Evolutionary conservation across 768 basidiomycete genomes (phyloP).

Genomic region (Rossbeevera mucosa): DNA sequence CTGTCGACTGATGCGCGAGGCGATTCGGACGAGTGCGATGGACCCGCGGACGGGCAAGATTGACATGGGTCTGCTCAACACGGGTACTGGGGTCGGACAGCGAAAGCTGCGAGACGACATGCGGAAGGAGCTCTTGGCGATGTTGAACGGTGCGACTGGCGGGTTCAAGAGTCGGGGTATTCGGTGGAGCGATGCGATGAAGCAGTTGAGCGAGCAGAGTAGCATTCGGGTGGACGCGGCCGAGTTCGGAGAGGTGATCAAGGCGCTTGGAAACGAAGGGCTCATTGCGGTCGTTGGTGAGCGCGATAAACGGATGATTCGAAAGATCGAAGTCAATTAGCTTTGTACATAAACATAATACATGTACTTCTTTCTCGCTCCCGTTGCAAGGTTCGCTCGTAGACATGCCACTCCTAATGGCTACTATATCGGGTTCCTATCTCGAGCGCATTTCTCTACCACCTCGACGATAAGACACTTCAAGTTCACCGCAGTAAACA

Average conservation of each 20-base stretch:
- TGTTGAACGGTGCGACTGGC: slow-evolving; percentile 48
- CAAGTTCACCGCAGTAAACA: slow-evolving; percentile 1
- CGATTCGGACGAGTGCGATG: slow-evolving; percentile 90
- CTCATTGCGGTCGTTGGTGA: slow-evolving; percentile 82
- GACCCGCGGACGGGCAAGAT: slow-evolving; percentile 97
- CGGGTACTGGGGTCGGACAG: slow-evolving; percentile 86
- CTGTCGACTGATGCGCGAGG: slow-evolving; percentile 91
- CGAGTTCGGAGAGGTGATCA: slow-evolving; percentile 81
- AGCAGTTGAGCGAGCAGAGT: slow-evolving; percentile 76
- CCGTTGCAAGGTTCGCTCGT: too few species aligned
- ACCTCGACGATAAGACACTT: slow-evolving; percentile 5
- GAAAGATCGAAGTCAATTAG: too few species aligned
- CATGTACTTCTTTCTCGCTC: too few species aligned
- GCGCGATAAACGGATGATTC: slow-evolving; percentile 77
- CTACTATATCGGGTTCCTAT: slow-evolving; percentile 18
- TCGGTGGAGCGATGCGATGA: slow-evolving; percentile 80
- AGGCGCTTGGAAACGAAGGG: slow-evolving; percentile 80
- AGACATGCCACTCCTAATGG: too few species aligned
- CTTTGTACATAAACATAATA: too few species aligned
- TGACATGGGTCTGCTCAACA: slow-evolving; percentile 93
- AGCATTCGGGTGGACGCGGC: slow-evolving; percentile 70
- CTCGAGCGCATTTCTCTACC: slow-evolving; percentile 7
- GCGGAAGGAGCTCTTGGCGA: slow-evolving; percentile 68
- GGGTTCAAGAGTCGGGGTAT: slow-evolving; percentile 54
- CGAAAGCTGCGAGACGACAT: slow-evolving; percentile 86